Base-by-base conservation (phyloP, 225 moss, liverwort and hornwort species). In the Rhytidiadelphus loreus region DNA sequence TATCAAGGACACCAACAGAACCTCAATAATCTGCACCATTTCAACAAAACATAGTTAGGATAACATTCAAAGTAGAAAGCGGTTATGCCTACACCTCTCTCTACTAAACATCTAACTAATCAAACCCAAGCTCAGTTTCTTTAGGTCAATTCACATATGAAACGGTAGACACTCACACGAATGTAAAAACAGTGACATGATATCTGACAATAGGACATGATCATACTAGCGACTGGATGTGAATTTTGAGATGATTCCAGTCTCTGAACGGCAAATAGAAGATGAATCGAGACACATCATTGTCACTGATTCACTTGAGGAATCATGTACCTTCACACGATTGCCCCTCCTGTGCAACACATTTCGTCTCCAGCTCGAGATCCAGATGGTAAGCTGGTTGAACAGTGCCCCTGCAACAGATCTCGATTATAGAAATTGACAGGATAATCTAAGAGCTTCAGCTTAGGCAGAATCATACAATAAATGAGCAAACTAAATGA, bases 311-410 rank as follows among this genome's bases (percentile, higher is more conserved):
- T 86, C 50, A 84, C 41, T 62, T 41, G 80, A 84, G n/a, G 39
- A 76, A 64, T 85, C 61, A 66, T 33, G 68, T 88, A 97, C 97
- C 96, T 97, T 99, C 81, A 95, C 93, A 88, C 95, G 93, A 85
- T 94, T 95, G 75, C 99, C 99, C 85, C 87, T 91, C 86, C 90
- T 96, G 92, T 99, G 99, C 66, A 99, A 75, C 52, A 96, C 93
- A 91, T 96, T 97, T 77, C 99, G 95, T 83, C 99, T 96, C 99
- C 99, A 99, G 81, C 93, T 70, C 83, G 99, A 96, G 84, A 96
- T 84, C 87, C 90, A 96, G 85, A 96, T 94, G 17, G 99, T 95
- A 78, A 97, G 93, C 88, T 99, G 97, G 93, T 99, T 99, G 89
- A 99, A 99, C 60, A 99, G 84, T 58, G 99, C 97, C 86, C 98